Evolutionary conservation across 805 yeast genomes (phyloP), one percentile per base, ranked within the genome.

Genomic region (Peterozyma toletana): DNA sequence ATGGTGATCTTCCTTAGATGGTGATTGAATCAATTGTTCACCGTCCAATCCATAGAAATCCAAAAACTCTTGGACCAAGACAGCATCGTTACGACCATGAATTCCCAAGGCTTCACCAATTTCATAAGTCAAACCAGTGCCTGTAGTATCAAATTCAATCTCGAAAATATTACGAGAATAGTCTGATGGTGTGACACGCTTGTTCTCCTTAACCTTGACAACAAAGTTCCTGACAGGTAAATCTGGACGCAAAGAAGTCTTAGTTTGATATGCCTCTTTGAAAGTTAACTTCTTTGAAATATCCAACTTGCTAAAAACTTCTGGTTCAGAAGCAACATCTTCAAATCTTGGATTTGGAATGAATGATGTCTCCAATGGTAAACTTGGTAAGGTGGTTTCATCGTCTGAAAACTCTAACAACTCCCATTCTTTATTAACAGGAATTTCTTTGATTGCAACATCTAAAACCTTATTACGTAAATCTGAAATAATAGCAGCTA

Each of bases 41-140:
- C 84, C 81, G 47, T 83, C 72, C 44, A 89, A 68, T 2, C 86
- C 89, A 58, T 89, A 91, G 57, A 69, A 73, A 16, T 69, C 55
- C 53, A 91, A 73, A 64, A 91, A 91, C 50, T 73, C 72, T 38
- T 70, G 75, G 42, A 90, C 96, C 34, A 69, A 74, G 14, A 67
- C 73, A 35, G 71, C 60, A 53, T 79, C 75, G 68, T 91, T 91
- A 58, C 91, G 81, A 40, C 96, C 96, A 57, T 91, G 97, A 48
- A 91, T 78, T 57, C 98, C 98, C 48, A 91, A 77, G 16, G 98
- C 96, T 71, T 91, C 98, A 61, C 98, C 98, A 58, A 91, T 88
- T 50, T 83, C 93, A 61, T 91, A 91, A 40, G 79, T 86, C 59
- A 91, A 71, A 21, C 95, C 96, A 33, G 97, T 89, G 42, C 95